Evolutionary conservation across 2,329 filamentous ascomycete species (phyloP).

Genomic region (Monosporascus ibericus): DNA sequence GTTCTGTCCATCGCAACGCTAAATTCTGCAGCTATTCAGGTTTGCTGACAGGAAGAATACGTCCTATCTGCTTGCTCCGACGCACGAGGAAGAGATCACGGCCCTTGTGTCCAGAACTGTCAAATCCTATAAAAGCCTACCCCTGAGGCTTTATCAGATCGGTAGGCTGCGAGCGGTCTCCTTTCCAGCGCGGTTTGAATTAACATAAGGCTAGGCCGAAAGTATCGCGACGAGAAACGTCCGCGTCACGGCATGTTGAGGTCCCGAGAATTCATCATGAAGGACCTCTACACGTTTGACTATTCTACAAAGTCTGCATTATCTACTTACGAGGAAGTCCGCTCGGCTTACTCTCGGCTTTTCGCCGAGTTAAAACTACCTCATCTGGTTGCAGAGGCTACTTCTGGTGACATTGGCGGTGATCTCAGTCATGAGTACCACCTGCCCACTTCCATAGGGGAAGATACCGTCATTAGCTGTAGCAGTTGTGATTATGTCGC

Average conservation of each 20-base stretch:
- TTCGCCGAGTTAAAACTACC: slow-evolving; percentile 80
- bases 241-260: slow-evolving; percentile 84
- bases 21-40: slow-evolving; percentile 60
- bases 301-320: slow-evolving; percentile 59
- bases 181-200: neutral
- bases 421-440: slow-evolving; percentile 94
- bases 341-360: slow-evolving; percentile 65
- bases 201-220: slow-evolving; percentile 53
- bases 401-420: slow-evolving; percentile 95
- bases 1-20: slow-evolving; percentile 11
- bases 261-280: slow-evolving; percentile 92
- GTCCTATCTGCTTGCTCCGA: slow-evolving; percentile 76
- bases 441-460: slow-evolving; percentile 70
- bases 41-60: slow-evolving; percentile 73
- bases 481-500: slow-evolving; percentile 66
- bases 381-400: slow-evolving; percentile 78
- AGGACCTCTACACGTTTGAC: slow-evolving; percentile 97
- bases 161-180: slow-evolving; percentile 42
- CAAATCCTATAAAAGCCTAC: slow-evolving; percentile 79
- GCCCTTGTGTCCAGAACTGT: slow-evolving; percentile 65
- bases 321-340: slow-evolving; percentile 72
- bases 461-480: slow-evolving; percentile 80
- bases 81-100: slow-evolving; percentile 96
- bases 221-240: slow-evolving; percentile 88
- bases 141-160: slow-evolving; percentile 85